Evolutionary conservation across 2,329 filamentous ascomycete genomes (phyloP), one percentile per base, ranked within the genome.

Genomic region (Beauveria rudraprayagi): DNA sequence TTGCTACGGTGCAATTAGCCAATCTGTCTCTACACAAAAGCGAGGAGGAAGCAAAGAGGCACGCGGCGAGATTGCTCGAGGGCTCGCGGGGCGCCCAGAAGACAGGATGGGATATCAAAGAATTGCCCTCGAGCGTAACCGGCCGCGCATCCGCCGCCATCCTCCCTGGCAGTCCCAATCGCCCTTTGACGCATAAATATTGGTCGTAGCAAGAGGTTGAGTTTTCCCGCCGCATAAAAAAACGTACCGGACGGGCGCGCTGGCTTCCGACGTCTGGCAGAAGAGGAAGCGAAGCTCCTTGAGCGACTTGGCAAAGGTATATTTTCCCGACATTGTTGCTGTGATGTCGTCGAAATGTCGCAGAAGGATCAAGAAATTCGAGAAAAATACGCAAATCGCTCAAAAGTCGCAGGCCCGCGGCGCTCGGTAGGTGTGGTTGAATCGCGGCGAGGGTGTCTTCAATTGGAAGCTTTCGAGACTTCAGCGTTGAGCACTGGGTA

Each of bases 211-310:
- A 47, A 9, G n/a, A 24, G 10, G 19, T 11, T 4, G 14, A 8
- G 16, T 22, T 22, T 8, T 34, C 1, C 26, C n/a, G 3, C 24
- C 4, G 8, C 19, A 40, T 30, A 43, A 11, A 34, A 1, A 10
- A 51, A 58, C 82, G 72, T 80, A 96, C 94, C 94, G 87, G 66
- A 90, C 88, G 65, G 91, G 87, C 70, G 91, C 89, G 81, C 93
- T 96, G 73, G 91, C 87, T 74, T 96, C 89, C 67, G 89, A 90
- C 58, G 91, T 92, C 79, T 97, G 93, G 82, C 94, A 97, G 80
- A 97, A 93, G 70, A 96, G 83, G 80, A 99, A 99, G 74, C 94
- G 90, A 74, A 99, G 83, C 83, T 99, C 94, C 83, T 92, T 96
- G 75, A 99, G 83, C 67, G 86, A 80, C 76, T 91, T 89, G 68